phyloP scores from a whole-genome alignment of 768 basidiomycete genomes.

The Lactarius psammicola region DNA sequence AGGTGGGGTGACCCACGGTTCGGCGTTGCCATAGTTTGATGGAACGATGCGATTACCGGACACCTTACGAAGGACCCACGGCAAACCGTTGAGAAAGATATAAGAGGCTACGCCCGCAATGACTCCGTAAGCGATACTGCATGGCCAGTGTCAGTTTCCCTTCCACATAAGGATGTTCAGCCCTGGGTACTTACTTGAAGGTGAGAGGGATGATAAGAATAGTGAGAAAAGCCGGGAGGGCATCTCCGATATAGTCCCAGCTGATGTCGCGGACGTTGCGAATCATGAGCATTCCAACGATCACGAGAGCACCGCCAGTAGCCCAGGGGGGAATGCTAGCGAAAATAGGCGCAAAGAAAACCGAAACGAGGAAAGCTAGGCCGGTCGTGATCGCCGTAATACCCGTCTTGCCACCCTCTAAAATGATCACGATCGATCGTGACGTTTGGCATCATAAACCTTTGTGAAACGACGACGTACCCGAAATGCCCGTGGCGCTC shows the following conservation, averaged over 20 bases:
- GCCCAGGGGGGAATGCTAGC: conserved; percentile 87
- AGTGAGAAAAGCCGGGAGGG: conserved; percentile 81
- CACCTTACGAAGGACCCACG: conserved; percentile 54
- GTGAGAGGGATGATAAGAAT: conserved; percentile 76
- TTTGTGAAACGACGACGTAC: conserved; percentile 38
- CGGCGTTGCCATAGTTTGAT: conserved; percentile 59
- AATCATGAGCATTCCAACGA: conserved; percentile 86
- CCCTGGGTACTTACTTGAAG: conserved; percentile 66
- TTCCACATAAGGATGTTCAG: not conserved
- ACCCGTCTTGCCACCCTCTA: conserved; percentile 87
- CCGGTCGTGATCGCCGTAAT: conserved; percentile 73
- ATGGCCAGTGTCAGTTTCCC: conserved; percentile 8
- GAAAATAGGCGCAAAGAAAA: conserved; percentile 89
- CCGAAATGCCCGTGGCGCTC: conserved; percentile 76
- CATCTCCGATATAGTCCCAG: conserved; percentile 85
- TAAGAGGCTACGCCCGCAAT: conserved; percentile 76
- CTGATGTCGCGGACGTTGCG: conserved; percentile 83
- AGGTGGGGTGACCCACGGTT: conserved; percentile 69
- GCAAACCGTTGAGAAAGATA: conserved; percentile 67
- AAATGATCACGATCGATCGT: conserved; percentile 18
- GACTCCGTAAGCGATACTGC: conserved; percentile 85
- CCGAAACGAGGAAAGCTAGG: conserved; percentile 73
- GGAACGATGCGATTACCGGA: conserved; percentile 60
- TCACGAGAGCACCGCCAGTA: conserved; percentile 80
- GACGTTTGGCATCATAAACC: not conserved